Conservation (phyloP, 306 rosid genomes). For the Begonia peltatifolia region DNA sequence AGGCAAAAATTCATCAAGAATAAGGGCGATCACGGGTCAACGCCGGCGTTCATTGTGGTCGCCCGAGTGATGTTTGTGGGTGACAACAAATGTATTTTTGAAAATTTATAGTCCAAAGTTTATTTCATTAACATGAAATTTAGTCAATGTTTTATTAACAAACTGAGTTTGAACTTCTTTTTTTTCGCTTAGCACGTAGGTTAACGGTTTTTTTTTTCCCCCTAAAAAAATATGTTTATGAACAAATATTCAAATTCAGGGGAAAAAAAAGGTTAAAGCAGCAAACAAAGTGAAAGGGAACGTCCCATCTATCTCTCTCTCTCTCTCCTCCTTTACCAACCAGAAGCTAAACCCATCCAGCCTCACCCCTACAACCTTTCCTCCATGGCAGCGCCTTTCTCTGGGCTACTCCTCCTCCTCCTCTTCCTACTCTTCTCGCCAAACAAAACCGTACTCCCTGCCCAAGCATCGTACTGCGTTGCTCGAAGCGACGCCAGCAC, state of each 20-base stretch:
- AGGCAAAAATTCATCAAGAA: too few species aligned
- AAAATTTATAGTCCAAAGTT: too few species aligned
- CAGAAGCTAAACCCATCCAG: slow-evolving; percentile 12
- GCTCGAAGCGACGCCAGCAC: slow-evolving; percentile 47
- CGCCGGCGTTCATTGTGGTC: too few species aligned
- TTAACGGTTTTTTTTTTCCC: too few species aligned
- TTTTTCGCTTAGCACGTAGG: too few species aligned
- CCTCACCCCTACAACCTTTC: not conserved
- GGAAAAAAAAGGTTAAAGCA: slow-evolving; percentile 7
- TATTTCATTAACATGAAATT: too few species aligned
- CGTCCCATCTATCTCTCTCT: not conserved
- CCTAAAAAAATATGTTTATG: too few species aligned
- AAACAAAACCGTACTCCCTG: not conserved
- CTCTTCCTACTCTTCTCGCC: not conserved
- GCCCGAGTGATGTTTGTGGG: too few species aligned
- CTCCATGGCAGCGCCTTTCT: slow-evolving; percentile 7
- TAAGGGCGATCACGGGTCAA: too few species aligned
- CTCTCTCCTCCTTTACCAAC: slow-evolving; percentile 45
- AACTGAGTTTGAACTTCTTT: too few species aligned
- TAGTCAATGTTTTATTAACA: too few species aligned
- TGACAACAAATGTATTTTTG: too few species aligned
- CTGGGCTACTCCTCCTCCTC: not conserved
- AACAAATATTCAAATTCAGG: not conserved
- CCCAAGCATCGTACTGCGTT: slow-evolving; percentile 60
- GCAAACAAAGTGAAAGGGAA: slow-evolving; percentile 19